Conservation (phyloP, 306 rosid species). For the Inga laurina region DNA sequence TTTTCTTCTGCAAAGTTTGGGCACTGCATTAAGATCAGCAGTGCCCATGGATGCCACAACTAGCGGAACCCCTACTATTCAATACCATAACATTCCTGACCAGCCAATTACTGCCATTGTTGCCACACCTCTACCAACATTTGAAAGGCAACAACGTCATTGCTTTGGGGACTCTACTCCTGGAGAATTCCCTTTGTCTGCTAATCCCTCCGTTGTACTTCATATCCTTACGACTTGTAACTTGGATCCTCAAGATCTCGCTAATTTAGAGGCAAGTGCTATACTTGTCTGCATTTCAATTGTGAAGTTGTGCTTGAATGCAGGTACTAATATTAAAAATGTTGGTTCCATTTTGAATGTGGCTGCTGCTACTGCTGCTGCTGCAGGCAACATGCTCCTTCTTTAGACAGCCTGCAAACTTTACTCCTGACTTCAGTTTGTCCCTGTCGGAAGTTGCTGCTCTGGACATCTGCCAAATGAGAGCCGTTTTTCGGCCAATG, state of each 20-base stretch:
- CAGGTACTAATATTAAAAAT: conserved; percentile 39
- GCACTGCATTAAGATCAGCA: conserved; percentile 76
- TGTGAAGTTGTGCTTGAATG: conserved; percentile 20
- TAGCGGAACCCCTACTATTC: conserved; percentile 83
- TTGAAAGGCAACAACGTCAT: conserved; percentile 80
- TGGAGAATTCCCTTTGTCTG: conserved; percentile 95
- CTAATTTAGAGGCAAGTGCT: conserved; percentile 91
- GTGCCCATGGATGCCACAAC: conserved; percentile 99
- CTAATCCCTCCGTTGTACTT: conserved; percentile 90
- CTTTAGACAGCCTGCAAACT: conserved; percentile 87
- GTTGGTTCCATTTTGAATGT: conserved; percentile 47
- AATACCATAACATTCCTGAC: conserved; percentile 89
- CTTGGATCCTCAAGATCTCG: conserved; percentile 96
- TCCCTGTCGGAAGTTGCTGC: conserved; percentile 94
- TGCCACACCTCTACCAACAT: conserved; percentile 58
- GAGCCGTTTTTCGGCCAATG: conserved; percentile 89
- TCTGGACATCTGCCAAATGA: conserved; percentile 83
- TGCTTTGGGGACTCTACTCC: conserved; percentile 88
- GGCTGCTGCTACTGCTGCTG: conserved; percentile 29
- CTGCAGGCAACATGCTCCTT: conserved; percentile 97
- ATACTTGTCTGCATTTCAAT: conserved; percentile 26
- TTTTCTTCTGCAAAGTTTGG: conserved; percentile 62
- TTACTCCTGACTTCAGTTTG: conserved; percentile 70
- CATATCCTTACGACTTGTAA: conserved; percentile 86
- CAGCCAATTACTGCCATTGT: conserved; percentile 77